A percentile compares a stretch with the other conserved stretches of the same genome.
Conservation (phyloP, 1,139 yeast genomes). For the Taphrina flavorubra region DNA sequence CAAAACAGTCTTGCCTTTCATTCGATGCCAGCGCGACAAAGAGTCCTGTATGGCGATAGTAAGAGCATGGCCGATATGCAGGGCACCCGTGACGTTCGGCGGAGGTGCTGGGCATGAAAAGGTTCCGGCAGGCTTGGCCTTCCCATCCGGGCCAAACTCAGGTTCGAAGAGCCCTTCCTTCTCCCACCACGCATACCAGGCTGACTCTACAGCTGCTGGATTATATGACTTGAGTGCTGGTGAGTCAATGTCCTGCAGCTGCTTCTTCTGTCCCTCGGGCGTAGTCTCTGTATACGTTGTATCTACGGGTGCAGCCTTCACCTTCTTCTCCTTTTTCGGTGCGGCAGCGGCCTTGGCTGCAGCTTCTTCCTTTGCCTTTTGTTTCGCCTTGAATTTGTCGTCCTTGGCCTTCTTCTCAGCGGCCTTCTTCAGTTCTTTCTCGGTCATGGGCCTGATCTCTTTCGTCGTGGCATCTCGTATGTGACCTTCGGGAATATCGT, state of each 20-base stretch:
- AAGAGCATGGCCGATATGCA: conserved; percentile 97
- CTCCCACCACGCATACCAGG: conserved; percentile 99
- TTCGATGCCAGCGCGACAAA: conserved; percentile 89
- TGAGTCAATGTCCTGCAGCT: conserved; percentile 81
- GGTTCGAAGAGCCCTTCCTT: conserved; percentile 88
- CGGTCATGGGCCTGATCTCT: conserved; percentile 40
- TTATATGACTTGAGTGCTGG: conserved; percentile 92
- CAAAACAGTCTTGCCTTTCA: conserved; percentile 93
- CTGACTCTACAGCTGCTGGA: conserved; percentile 90
- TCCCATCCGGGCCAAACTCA: conserved; percentile 74
- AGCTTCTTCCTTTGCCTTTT: conserved; percentile 73
- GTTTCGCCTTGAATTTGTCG: conserved; percentile 92
- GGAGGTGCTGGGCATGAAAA: conserved; percentile 98
- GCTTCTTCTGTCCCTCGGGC: conserved; percentile 85
- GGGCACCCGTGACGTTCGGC: conserved; percentile 98
- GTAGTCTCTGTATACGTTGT: conserved; percentile 71
- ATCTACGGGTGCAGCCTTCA: conserved; percentile 69
- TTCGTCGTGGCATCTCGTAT: conserved; percentile 37
- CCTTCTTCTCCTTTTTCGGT: conserved; percentile 60
- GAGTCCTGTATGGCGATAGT: conserved; percentile 95
- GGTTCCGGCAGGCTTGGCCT: conserved; percentile 76
- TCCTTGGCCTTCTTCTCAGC: conserved; percentile 94
- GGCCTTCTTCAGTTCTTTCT: conserved; percentile 72
- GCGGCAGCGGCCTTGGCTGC: conserved; percentile 53
- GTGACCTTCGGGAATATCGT: conserved; percentile 33